Evolutionary conservation across 2,329 filamentous ascomycete genomes (phyloP).

Genomic region (Fusarium burgessii): DNA sequence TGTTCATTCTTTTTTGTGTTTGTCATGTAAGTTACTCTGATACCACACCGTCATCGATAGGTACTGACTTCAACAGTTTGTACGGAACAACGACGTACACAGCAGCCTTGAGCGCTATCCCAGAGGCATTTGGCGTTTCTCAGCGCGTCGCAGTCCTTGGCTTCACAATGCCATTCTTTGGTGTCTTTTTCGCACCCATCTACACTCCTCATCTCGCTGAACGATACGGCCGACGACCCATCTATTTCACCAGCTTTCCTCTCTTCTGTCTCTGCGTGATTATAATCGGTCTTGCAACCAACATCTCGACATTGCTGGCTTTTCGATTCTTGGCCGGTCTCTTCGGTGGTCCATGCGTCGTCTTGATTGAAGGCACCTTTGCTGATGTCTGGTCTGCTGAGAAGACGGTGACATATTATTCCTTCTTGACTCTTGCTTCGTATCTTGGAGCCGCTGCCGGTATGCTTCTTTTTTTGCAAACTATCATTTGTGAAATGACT

Average conservation of each 20-base stretch:
- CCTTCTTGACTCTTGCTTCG: neutral
- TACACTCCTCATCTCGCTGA: slow-evolving; percentile 5
- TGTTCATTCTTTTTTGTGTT: neutral
- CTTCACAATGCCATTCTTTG: neutral
- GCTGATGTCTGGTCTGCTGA: slow-evolving; percentile 8
- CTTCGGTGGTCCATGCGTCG: neutral
- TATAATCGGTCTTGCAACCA: neutral
- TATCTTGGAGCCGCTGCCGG: neutral
- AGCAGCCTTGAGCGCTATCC: neutral
- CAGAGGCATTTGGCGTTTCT: neutral
- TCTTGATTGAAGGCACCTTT: slow-evolving; percentile 3
- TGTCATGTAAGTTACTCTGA: neutral
- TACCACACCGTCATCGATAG: fast-evolving
- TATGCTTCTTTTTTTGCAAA: neutral
- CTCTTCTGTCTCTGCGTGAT: slow-evolving; percentile 1
- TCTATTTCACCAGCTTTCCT: slow-evolving; percentile 1
- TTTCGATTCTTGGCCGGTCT: neutral
- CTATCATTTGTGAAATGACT: fast-evolving
- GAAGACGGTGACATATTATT: slow-evolving; percentile 8
- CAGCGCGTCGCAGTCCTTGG: neutral
- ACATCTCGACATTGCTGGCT: neutral
- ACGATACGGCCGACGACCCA: neutral
- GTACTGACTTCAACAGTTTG: neutral
- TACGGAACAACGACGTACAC: slow-evolving; percentile 4
- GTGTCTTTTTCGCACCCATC: neutral